Base-by-base conservation (phyloP, 2,329 filamentous ascomycete genomes). In the Botrytis elliptica region DNA sequence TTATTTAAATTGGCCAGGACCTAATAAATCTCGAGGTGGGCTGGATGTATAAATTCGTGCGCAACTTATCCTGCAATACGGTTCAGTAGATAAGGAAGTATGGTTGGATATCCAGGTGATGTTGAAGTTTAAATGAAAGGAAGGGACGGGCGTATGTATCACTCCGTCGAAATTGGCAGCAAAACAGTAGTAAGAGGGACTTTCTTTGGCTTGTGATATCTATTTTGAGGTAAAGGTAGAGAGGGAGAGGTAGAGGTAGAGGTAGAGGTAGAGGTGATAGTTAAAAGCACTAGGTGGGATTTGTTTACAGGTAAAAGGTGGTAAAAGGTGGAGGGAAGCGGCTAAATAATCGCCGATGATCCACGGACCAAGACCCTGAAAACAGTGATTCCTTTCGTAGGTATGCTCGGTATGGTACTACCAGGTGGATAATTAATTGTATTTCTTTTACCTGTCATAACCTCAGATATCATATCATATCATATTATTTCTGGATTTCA, bases 21-120 rank as follows among this genome's bases (percentile, higher is more conserved):
- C 38, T 29, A 64, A 64, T 20, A 44, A 64, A 42, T 33, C 10
- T 68, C 36, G 65, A 68, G 46, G 65, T 68, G 65, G 65, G 46
- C 25, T 55, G 64, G 38, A 49, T 16, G 46, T 67, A 29, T 12
- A 42, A 68, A 55, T 14, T 55, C 25, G 25, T n/a, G 36, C 33
- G 52, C 65, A 68, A 55, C 36, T 55, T 67, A 67, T 40, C n/a
- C 16, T 29, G 33, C 4, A 68, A n/a, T 12, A 6, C n/a, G 22
- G 46, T 68, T 55, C 46, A 20, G 16, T 25, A 18, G 46, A 40
- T 36, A 18, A 33, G 16, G 38, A 42, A 40, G 38, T n/a, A 18
- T 42, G 5, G 20, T 20, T 29, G n/a, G 60, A 20, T 22, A 42
- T 44, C 8, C 38, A 22, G 65, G 36, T 22, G n/a, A 57, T 33